Base-by-base conservation (phyloP, 352 stramenopile genomes). In the Thraustotheca clavata region DNA sequence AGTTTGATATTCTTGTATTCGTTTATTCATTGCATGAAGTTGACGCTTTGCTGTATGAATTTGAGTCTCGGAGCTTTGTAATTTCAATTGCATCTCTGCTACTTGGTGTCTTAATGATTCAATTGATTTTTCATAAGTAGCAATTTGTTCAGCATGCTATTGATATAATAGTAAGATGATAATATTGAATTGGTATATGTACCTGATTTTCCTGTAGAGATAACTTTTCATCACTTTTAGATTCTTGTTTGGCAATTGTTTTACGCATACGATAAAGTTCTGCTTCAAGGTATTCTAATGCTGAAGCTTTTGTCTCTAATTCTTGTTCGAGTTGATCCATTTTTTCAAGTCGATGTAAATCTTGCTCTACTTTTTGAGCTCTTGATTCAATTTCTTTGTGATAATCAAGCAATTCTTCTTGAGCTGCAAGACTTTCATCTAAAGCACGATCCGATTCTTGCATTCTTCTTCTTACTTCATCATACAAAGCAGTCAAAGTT, bases 201-300 rank as follows among this genome's bases (percentile, higher is more conserved):
- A 65, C 57, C 16, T 39, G 27, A 3, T 39, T 14, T 22, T 54
- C 35, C 3, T 57, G 20, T 6, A 20, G 20, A 31, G 22, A 29
- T 9, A 41, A 8, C 35, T 43, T 43, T 6, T 52, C 57, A 32
- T 9, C 7, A 27, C 18, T 33, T 4, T 31, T 6, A 12, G 46
- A 40, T 22, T 65, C 57, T 54, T 65, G 57, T 46, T 65, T 65
- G 38, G 57, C 24, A 35, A 65, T 54, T 16, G 57, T 65, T 22
- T 54, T 50, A n/a, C 57, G 38, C 20, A 65, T 55, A 32, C 38
- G 36, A 4, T 35, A 31, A 27, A 65, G 46, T 33, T 65, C 57
- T 20, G 36, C 47, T n/a, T 65, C 57, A 12, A 65, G 46, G 57
- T 65, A 65, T 46, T 65, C 57, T 40, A 65, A 46, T 18, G 57